phyloP scores from a whole-genome alignment of 2,329 filamentous ascomycete genomes.

The Colletotrichum scovillei region DNA sequence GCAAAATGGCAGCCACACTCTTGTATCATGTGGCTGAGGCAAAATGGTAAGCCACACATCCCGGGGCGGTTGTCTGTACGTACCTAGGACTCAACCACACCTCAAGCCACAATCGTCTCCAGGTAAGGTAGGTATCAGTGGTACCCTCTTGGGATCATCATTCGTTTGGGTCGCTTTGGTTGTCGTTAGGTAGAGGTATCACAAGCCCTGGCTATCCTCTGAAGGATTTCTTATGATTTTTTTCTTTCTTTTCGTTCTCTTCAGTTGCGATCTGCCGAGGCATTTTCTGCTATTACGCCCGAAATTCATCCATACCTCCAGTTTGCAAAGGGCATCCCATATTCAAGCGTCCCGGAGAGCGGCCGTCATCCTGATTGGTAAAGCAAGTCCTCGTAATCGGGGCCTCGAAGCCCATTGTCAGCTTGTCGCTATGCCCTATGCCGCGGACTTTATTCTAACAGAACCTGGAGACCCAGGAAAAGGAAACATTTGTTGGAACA shows the following conservation, averaged over 20 bases:
- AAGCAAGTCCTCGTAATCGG: neutral
- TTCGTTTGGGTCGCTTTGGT: no score
- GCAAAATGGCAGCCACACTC: neutral
- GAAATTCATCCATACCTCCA: neutral
- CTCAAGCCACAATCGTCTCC: neutral
- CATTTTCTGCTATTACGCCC: neutral
- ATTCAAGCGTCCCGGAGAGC: neutral
- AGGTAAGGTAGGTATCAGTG: no score
- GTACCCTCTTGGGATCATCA: neutral
- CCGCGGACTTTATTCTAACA: neutral
- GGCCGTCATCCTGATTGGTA: neutral
- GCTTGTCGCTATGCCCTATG: neutral
- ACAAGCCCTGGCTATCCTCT: neutral
- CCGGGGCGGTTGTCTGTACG: neutral
- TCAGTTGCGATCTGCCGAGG: neutral
- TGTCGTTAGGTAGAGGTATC: no score
- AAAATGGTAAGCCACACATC: neutral
- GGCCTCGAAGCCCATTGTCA: neutral
- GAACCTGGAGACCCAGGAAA: neutral
- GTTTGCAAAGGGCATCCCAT: neutral
- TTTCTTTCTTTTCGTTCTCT: neutral
- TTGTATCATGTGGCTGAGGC: neutral
- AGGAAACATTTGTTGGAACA: constrained; percentile 6
- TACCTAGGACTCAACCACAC: no score
- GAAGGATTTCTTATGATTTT: neutral